Percentiles rank a stretch among this genome's conserved stretches.
Evolutionary conservation across 768 basidiomycete species (phyloP).

Genomic region (Neoboletus subvelutipes): DNA sequence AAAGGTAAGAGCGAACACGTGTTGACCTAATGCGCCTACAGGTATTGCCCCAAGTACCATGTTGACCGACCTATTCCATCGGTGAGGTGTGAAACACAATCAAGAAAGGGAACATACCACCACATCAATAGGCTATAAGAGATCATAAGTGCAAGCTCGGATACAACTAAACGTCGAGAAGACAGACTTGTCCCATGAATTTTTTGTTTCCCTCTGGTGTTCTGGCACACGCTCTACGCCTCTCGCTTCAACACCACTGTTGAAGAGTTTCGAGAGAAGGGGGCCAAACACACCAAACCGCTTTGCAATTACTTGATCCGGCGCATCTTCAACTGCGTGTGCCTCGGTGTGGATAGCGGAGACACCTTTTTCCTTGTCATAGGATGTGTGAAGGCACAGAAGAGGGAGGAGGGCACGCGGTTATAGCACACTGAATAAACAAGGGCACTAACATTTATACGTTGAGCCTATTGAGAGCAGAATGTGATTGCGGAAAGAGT

Average conservation of each 20-base stretch:
- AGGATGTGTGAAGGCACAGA: neutral
- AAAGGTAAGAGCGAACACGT: constrained; percentile 46
- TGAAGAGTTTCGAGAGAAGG: constrained; percentile 40
- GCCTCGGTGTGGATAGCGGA: neutral
- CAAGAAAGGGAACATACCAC: constrained; percentile 32
- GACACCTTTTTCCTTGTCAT: constrained; percentile 25
- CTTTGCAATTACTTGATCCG: constrained; percentile 27
- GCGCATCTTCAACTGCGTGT: constrained; percentile 25
- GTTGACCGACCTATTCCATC: constrained; percentile 43
- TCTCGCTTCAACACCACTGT: constrained; percentile 51
- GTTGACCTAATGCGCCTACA: constrained; percentile 49
- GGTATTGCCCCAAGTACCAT: constrained; percentile 48
- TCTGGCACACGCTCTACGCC: constrained; percentile 57
- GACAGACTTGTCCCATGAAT: constrained; percentile 45
- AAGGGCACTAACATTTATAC: too few relatives aligned
- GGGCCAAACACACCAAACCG: constrained; percentile 34
- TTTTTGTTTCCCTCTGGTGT: constrained; percentile 43
- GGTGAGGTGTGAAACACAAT: neutral
- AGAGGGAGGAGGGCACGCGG: neutral
- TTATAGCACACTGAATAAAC: too few relatives aligned
- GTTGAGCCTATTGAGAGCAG: neutral
- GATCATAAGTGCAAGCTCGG: neutral
- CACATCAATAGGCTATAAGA: constrained; percentile 42
- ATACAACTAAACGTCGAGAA: neutral
- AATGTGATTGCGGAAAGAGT: neutral